Conservation (phyloP, 2,329 filamentous ascomycete species). For the Fusarium sp. region DNA sequence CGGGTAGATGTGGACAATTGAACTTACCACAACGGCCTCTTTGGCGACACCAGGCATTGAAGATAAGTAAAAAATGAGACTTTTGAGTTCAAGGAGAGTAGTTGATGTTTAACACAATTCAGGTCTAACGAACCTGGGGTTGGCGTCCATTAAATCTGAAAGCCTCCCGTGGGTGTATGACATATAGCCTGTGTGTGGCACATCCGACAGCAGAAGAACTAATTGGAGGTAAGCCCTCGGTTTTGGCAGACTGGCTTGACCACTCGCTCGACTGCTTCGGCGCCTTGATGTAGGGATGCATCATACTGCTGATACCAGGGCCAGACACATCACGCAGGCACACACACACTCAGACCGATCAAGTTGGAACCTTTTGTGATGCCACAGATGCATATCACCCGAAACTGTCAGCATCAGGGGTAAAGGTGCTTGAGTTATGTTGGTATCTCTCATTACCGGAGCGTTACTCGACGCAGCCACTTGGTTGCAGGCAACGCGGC, state of each 20-base stretch:
- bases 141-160: slow-evolving; percentile 29
- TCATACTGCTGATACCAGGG: background rate
- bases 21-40: slow-evolving; percentile 39
- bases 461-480: background rate
- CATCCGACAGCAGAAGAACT: background rate
- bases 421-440: background rate
- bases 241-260: background rate
- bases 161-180: slow-evolving; percentile 3
- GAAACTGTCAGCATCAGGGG: slow-evolving; percentile 27
- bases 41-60: slow-evolving; percentile 35
- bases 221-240: background rate
- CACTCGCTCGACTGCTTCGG: background rate
- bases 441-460: background rate
- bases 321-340: background rate
- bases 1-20: background rate
- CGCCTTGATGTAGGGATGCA: background rate
- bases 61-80: background rate
- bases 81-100: background rate
- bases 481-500: background rate
- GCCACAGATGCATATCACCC: slow-evolving; percentile 23
- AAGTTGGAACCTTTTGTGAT: slow-evolving; percentile 11
- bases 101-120: background rate
- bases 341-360: background rate
- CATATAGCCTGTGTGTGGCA: slow-evolving; percentile 12
- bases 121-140: slow-evolving; percentile 16